Percentiles rank a stretch among this genome's conserved stretches.
Evolutionary conservation across 2,329 filamentous ascomycete genomes (phyloP).

Genomic region (Thielaviopsis punctulata): DNA sequence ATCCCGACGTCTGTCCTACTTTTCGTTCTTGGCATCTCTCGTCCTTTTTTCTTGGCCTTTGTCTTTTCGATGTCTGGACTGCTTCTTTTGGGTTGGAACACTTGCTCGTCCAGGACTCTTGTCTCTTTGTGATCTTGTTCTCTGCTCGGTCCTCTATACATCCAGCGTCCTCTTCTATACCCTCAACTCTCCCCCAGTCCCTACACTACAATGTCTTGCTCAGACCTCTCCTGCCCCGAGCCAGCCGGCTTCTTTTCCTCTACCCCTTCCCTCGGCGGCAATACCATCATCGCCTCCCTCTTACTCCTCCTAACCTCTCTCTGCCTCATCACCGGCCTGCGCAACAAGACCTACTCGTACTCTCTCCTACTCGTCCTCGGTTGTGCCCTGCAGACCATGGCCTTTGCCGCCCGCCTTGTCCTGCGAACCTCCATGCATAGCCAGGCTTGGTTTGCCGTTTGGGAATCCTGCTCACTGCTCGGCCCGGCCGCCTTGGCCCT

Average conservation of each 20-base stretch:
- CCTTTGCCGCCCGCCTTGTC: constrained; percentile 29
- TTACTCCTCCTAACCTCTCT: constrained; percentile 25
- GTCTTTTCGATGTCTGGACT: no score
- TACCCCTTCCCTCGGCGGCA: constrained; percentile 21
- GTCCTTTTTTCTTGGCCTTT: no score
- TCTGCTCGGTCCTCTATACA: no score
- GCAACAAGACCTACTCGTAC: constrained; percentile 25
- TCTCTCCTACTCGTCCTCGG: constrained; percentile 24
- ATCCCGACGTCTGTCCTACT: no score
- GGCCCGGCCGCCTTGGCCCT: constrained; percentile 29
- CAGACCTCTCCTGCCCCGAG: background rate
- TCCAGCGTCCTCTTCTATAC: no score
- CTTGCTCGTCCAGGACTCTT: no score
- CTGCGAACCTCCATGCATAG: constrained; percentile 21
- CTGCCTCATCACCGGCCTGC: constrained; percentile 22
- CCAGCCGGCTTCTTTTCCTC: background rate
- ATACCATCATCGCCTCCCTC: constrained; percentile 23
- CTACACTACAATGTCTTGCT: background rate
- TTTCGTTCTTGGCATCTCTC: no score
- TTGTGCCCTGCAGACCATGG: constrained; percentile 26
- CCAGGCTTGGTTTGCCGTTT: constrained; percentile 25
- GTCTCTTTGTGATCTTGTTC: no score
- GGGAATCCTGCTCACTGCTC: constrained; percentile 28
- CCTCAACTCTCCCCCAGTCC: no score
- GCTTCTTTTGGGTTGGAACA: no score